Conservation (phyloP, 2,329 filamentous ascomycete species). For the Xylariomycetidae sp. region DNA sequence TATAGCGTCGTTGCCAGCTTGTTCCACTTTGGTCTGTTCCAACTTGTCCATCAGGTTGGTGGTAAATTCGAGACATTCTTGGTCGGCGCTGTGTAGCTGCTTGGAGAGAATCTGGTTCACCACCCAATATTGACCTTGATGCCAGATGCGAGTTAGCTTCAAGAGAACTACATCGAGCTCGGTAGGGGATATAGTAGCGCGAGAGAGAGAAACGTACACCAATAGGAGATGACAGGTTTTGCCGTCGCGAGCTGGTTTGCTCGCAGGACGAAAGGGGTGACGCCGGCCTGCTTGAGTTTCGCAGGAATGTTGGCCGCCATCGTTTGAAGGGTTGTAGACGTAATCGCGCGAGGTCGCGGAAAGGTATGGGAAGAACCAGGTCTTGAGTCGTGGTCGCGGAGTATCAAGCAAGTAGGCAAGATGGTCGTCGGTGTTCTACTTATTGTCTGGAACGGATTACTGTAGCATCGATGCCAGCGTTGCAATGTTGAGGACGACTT, state of each 20-base stretch:
- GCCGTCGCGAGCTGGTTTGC: slow-evolving; percentile 78
- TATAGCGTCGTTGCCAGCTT: slow-evolving; percentile 76
- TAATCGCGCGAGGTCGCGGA: no score
- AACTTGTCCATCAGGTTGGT: slow-evolving; percentile 85
- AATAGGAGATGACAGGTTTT: slow-evolving; percentile 89
- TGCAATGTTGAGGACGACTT: no score
- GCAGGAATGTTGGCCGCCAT: slow-evolving; percentile 73
- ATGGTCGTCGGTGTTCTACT: no score
- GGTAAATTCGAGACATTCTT: slow-evolving; percentile 77
- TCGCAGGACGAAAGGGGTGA: slow-evolving; percentile 77
- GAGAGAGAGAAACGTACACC: slow-evolving; percentile 64
- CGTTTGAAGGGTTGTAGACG: slow-evolving; percentile 18
- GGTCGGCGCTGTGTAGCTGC: slow-evolving; percentile 71
- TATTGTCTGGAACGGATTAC: no score
- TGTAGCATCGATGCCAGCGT: no score
- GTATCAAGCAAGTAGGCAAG: no score
- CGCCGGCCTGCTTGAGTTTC: slow-evolving; percentile 73
- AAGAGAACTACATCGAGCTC: no score
- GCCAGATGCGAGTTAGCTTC: slow-evolving; percentile 14
- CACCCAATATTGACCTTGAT: slow-evolving; percentile 79
- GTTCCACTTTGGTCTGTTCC: slow-evolving; percentile 72
- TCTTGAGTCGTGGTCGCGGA: no score
- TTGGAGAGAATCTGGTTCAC: slow-evolving; percentile 86
- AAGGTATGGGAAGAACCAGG: no score
- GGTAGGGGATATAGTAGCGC: no score